A percentile compares a stretch with the other conserved stretches of the same genome.
phyloP scores from a whole-genome alignment of 1,284 basidiomycete genomes.

The Cerioporus squamosus region DNA sequence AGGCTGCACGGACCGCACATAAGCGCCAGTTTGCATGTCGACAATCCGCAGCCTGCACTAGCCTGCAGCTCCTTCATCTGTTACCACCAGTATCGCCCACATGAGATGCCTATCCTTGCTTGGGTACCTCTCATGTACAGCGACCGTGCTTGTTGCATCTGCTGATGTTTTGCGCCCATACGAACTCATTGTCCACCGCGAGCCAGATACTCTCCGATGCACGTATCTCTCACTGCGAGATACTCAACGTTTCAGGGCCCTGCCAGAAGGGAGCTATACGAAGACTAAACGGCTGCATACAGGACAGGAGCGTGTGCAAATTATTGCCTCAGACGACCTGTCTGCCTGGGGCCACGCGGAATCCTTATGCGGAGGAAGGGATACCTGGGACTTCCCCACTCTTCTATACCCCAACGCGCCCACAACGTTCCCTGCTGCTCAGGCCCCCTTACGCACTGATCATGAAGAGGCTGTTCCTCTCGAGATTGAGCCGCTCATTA shows the following conservation, averaged over 20 bases:
- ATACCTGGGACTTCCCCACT: slow-evolving; percentile 21
- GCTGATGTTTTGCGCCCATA: slow-evolving; percentile 14
- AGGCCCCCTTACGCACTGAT: too few species aligned
- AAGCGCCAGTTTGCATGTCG: too few species aligned
- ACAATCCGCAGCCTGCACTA: too few species aligned
- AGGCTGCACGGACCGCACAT: too few species aligned
- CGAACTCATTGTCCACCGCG: slow-evolving; percentile 29
- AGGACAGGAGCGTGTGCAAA: slow-evolving; percentile 27
- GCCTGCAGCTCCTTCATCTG: too few species aligned
- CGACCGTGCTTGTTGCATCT: too few species aligned
- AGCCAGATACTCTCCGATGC: slow-evolving; percentile 19
- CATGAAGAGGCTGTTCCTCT: too few species aligned
- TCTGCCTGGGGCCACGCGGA: slow-evolving; percentile 23
- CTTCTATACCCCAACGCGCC: too few species aligned
- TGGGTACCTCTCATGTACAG: too few species aligned
- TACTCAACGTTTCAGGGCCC: slow-evolving; percentile 23
- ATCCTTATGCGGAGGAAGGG: slow-evolving; percentile 21
- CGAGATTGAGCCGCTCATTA: slow-evolving; percentile 59
- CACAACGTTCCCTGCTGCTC: neutral
- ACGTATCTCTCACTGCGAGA: slow-evolving; percentile 19
- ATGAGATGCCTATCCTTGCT: too few species aligned
- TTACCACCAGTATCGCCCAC: too few species aligned
- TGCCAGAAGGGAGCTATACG: slow-evolving; percentile 13
- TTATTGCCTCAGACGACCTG: slow-evolving; percentile 19
- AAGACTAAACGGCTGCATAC: slow-evolving; percentile 2